Conservation (phyloP, 2,329 filamentous ascomycete genomes). For the Cytospora leucostoma region DNA sequence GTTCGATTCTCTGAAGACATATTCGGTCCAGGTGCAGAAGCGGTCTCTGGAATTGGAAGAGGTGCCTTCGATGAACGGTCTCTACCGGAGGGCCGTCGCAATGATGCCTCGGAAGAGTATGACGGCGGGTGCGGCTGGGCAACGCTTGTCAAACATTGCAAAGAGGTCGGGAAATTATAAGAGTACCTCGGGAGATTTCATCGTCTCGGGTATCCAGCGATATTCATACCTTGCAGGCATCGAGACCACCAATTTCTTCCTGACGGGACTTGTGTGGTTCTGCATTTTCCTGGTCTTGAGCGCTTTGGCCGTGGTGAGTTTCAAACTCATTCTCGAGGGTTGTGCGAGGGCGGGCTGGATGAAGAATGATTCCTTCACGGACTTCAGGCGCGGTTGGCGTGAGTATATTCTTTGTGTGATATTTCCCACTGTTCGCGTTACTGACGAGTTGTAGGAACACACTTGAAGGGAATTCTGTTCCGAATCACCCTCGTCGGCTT, state of each 20-base stretch:
- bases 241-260: constrained; percentile 80
- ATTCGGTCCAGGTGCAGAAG: constrained; percentile 74
- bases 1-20: constrained; percentile 67
- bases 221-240: constrained; percentile 80
- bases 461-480: constrained; percentile 81
- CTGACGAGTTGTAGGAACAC: constrained; percentile 16
- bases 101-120: constrained; percentile 36
- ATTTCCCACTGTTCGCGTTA: background rate
- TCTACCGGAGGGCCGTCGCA: constrained; percentile 36
- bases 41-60: constrained; percentile 50
- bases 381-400: constrained; percentile 88
- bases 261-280: constrained; percentile 82
- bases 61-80: constrained; percentile 36
- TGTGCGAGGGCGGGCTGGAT: constrained; percentile 71
- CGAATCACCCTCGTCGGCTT: constrained; percentile 80
- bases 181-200: constrained; percentile 48
- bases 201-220: constrained; percentile 74
- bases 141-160: constrained; percentile 18
- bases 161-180: constrained; percentile 38
- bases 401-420: background rate
- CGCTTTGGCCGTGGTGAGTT: constrained; percentile 66
- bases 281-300: constrained; percentile 74
- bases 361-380: constrained; percentile 77
- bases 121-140: constrained; percentile 5
- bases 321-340: constrained; percentile 75